Percentiles rank a stretch among this genome's conserved stretches.
phyloP scores from a whole-genome alignment of 1,284 basidiomycete species.

The Ganoderma resinaceum region DNA sequence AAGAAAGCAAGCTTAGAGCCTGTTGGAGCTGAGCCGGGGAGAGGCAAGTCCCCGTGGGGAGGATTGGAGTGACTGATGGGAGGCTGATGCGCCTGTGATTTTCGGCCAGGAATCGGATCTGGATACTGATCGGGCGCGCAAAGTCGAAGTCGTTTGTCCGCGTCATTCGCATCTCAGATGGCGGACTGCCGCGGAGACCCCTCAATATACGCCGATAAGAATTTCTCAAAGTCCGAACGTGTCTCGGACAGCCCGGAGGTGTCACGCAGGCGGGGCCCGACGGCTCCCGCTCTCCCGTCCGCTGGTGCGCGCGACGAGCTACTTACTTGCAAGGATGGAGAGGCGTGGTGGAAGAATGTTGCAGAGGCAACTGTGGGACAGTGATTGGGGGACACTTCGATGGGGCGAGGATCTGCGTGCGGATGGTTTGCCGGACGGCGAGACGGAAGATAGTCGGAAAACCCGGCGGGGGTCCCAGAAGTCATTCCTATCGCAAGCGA shows the following conservation, averaged over 20 bases:
- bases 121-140: constrained; percentile 19
- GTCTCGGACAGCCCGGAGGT: constrained; percentile 7
- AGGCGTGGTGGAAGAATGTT: background rate
- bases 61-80: constrained; percentile 9
- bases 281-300: background rate
- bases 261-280: background rate
- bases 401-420: constrained; percentile 9
- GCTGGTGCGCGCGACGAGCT: background rate
- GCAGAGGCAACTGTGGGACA: background rate
- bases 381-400: constrained; percentile 1
- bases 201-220: constrained; percentile 16
- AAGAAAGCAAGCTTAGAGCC: background rate
- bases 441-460: constrained; percentile 32
- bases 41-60: constrained; percentile 29
- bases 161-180: constrained; percentile 34
- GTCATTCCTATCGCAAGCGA: constrained; percentile 24
- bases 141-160: constrained; percentile 9
- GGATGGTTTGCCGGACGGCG: constrained; percentile 7
- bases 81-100: constrained; percentile 23
- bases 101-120: constrained; percentile 20
- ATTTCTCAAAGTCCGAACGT: constrained; percentile 12
- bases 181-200: constrained; percentile 16
- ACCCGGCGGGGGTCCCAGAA: constrained; percentile 13
- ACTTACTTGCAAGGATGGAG: background rate
- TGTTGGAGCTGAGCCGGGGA: background rate